Percentiles rank a stretch among this genome's conserved stretches.
These are phyloP conservation scores for Chalciporus sphaerocephalus DNA, from an alignment of 768 basidiomycete genomes.

Conservation along the genomic window DNA sequence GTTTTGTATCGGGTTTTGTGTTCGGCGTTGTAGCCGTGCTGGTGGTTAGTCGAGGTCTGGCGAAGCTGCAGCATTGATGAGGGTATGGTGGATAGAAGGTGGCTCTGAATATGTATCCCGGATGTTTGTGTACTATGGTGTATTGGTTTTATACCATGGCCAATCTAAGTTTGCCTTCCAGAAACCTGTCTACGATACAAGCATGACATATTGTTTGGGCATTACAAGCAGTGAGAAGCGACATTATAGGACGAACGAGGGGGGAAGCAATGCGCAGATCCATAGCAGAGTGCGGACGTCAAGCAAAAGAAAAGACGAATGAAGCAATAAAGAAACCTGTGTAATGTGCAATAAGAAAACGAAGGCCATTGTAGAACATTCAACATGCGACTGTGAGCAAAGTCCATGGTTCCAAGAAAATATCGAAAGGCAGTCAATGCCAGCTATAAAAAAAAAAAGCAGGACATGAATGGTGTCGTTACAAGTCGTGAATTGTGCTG, in stretches of 20 bases:
- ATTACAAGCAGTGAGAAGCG: constrained; percentile 20
- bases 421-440: constrained; percentile 28
- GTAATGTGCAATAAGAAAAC: constrained; percentile 15
- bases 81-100: too few species aligned
- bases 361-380: constrained; percentile 2
- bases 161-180: constrained; percentile 1
- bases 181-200: constrained; percentile 28
- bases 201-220: constrained; percentile 19
- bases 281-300: constrained; percentile 22
- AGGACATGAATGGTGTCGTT: constrained; percentile 9
- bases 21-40: constrained; percentile 10
- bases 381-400: not conserved
- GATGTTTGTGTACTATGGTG: too few species aligned
- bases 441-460: constrained; percentile 4
- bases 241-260: constrained; percentile 17
- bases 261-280: constrained; percentile 23
- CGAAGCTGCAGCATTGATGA: constrained; percentile 5
- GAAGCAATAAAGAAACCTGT: constrained; percentile 16
- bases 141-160: too few species aligned
- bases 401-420: constrained; percentile 27
- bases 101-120: too few species aligned
- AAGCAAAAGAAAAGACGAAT: constrained; percentile 5
- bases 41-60: constrained; percentile 7
- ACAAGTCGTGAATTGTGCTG: constrained; percentile 16
- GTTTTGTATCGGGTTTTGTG: constrained; percentile 18